These are phyloP conservation scores for Phytophthora kernoviae DNA, from an alignment of 352 stramenopile genomes.

Conservation along the genomic window DNA sequence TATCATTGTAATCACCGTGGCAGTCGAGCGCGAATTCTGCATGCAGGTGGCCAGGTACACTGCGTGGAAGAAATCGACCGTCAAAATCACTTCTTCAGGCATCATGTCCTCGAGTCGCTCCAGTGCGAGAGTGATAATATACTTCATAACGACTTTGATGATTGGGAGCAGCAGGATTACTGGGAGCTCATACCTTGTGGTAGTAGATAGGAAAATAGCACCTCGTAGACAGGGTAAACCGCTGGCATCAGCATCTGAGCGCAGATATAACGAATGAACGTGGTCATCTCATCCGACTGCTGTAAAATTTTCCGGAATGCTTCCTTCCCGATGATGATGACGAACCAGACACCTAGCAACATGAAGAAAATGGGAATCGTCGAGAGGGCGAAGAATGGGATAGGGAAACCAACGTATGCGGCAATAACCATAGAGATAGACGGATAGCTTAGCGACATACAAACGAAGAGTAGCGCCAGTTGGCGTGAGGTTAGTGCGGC, in stretches of 20 bases:
- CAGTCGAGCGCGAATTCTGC: conserved; percentile 9
- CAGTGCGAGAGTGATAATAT: conserved; percentile 6
- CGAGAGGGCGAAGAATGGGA: conserved; percentile 19
- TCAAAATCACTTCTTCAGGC: conserved; percentile 15
- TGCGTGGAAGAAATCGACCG: conserved; percentile 26
- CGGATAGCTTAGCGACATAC: conserved; percentile 12
- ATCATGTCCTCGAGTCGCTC: conserved; percentile 11
- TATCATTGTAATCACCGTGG: conserved; percentile 7
- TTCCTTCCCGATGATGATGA: conserved; percentile 3
- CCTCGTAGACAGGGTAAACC: conserved; percentile 23
- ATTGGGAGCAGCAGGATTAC: conserved; percentile 20
- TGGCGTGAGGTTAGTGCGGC: background rate
- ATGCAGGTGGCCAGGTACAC: conserved; percentile 22
- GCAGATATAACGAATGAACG: conserved; percentile 8
- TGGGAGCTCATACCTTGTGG: conserved; percentile 13
- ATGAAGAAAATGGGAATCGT: conserved; percentile 21
- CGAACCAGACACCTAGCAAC: conserved; percentile 10
- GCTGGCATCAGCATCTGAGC: conserved; percentile 19
- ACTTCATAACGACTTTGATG: conserved; percentile 20
- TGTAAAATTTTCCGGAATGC: conserved; percentile 4
- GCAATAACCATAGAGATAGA: conserved; percentile 13
- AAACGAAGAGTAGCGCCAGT: conserved; percentile 5
- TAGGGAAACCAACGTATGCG: conserved; percentile 15
- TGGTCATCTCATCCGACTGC: conserved; percentile 1
- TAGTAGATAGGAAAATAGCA: conserved; percentile 6